Evolutionary conservation across 495 filamentous ascomycete genomes (phyloP), one percentile per base, ranked within the genome.

Genomic region (Trichoderma gamsii): DNA sequence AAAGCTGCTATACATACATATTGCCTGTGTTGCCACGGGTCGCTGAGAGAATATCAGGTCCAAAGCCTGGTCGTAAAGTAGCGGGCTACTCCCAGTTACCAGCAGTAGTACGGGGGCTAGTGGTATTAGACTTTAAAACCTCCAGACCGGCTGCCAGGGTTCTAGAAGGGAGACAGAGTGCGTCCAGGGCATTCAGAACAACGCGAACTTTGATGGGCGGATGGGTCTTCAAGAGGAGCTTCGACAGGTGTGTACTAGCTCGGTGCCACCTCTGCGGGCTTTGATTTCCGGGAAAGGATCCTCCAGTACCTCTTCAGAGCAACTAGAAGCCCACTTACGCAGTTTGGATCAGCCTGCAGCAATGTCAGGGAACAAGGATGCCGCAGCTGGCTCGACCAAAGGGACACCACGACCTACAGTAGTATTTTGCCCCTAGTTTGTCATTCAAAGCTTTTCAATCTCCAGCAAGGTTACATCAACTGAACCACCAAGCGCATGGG

Each of bases 241-340:
- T 61, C 56, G 23, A 61, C 56, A 16, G 8, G 56, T 61, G 7
- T n/a, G 25, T 61, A 21, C 56, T 61, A 61, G 56, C 56, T 61
- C 25, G 27, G 16, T 25, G 27, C 56, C 56, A 61, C 27, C 56
- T 61, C 27, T 61, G 56, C 56, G 27, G 56, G 56, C 56, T 27
- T 61, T 61, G 56, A 61, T 61, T 61, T 61, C 56, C 56, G 56
- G 56, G 56, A 61, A 29, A 61, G 56, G 56, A 61, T 61, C 56
- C 23, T 61, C 56, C 56, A 27, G 25, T 32, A 13, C 56, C 56
- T 29, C 25, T 61, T 61, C 12, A 61, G 56, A 27, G 27, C 56
- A 29, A n/a, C 51, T 56, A n/a, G 56, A 32, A 61, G 49, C 56
- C 56, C 56, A 61, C 56, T 61, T 61, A 61, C 56, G 56, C 56